Evolutionary conservation across 1,284 basidiomycete species (phyloP).

Genomic region (Pyrrhoderma noxium): DNA sequence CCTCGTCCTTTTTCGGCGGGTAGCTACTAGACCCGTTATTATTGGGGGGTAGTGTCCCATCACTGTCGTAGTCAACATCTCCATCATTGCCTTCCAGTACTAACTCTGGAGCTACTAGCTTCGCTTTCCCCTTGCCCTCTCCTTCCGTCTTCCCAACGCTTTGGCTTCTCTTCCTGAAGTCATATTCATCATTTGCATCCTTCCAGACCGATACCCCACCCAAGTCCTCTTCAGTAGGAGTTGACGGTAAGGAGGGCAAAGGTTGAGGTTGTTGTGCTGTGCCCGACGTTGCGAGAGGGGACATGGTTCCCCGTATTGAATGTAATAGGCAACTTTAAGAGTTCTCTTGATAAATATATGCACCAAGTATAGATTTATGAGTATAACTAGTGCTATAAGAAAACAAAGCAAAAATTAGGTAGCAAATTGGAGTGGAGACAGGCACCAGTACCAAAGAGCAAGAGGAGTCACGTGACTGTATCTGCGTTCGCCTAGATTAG

Average conservation of each 20-base stretch:
- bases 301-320: constrained; percentile 2
- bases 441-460: no score
- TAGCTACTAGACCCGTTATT: constrained; percentile 30
- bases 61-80: constrained; percentile 27
- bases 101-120: constrained; percentile 3
- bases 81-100: constrained; percentile 14
- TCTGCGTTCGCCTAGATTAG: no score
- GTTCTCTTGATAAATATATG: no score
- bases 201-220: constrained; percentile 12
- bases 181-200: constrained; percentile 12
- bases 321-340: background rate
- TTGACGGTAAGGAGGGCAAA: constrained; percentile 21
- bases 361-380: no score
- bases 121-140: constrained; percentile 17
- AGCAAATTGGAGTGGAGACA: no score
- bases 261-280: constrained; percentile 16
- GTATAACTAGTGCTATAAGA: no score
- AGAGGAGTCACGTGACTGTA: no score
- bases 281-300: constrained; percentile 12
- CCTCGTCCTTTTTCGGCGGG: constrained; percentile 58
- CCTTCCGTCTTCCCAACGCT: no score
- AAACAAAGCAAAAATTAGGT: no score
- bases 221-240: constrained; percentile 20
- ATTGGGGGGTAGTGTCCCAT: constrained; percentile 18
- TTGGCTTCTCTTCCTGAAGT: background rate